Evolutionary conservation across 306 rosid species (phyloP).

Genomic region (Cicer pinnatifidum): DNA sequence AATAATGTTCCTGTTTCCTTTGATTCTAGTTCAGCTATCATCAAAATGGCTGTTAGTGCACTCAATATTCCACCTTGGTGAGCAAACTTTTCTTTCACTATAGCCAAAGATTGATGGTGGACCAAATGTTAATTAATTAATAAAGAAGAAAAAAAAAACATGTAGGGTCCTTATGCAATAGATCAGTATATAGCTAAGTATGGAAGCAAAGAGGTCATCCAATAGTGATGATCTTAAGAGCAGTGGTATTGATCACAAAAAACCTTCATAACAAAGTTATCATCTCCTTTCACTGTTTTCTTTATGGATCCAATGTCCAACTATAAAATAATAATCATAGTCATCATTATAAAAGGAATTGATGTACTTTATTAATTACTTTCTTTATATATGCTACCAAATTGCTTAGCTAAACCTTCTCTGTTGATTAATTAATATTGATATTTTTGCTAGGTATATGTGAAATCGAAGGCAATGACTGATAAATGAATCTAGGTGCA

Average conservation of each 20-base stretch:
- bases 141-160: neutral
- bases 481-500: constrained; percentile 34
- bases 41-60: constrained; percentile 37
- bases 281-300: constrained; percentile 28
- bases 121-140: neutral
- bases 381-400: constrained; percentile 31
- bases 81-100: constrained; percentile 48
- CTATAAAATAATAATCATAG: constrained; percentile 44
- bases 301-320: constrained; percentile 50
- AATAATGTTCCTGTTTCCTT: neutral
- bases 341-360: constrained; percentile 37
- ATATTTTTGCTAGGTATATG: neutral
- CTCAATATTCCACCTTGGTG: constrained; percentile 25
- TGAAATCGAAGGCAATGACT: constrained; percentile 7
- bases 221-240: constrained; percentile 42
- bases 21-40: constrained; percentile 13
- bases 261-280: constrained; percentile 57
- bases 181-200: constrained; percentile 28
- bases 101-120: constrained; percentile 41
- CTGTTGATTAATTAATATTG: constrained; percentile 32
- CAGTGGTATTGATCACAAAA: constrained; percentile 46
- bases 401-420: constrained; percentile 26
- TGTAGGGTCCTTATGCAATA: constrained; percentile 33
- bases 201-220: constrained; percentile 46
- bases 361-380: constrained; percentile 2